A percentile compares a stretch with the other conserved stretches of the same genome.
Conservation (phyloP, 345 rosid species). For the Brassica nigra region DNA sequence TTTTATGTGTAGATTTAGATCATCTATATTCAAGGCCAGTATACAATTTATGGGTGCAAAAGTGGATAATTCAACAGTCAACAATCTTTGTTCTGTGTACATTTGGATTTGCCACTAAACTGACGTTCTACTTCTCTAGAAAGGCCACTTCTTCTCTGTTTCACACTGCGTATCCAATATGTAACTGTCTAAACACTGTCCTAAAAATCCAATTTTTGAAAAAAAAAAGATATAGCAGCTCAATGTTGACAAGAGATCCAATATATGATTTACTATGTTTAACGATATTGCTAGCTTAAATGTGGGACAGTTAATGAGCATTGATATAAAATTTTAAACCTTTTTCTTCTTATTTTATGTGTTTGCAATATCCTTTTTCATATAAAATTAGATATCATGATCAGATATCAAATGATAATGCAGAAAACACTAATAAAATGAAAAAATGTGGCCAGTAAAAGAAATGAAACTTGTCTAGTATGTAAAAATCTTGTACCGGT, state of each 20-base stretch:
- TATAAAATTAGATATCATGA: neutral
- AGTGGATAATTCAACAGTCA: neutral
- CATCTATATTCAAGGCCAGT: no score
- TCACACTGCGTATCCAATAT: neutral
- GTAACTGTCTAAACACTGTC: neutral
- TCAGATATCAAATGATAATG: neutral
- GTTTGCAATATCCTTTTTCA: neutral
- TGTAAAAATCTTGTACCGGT: no score
- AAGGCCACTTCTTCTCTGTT: neutral
- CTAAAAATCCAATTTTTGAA: neutral
- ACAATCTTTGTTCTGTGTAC: neutral
- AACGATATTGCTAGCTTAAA: no score
- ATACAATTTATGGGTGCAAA: neutral
- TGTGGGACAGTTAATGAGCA: no score
- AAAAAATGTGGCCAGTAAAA: neutral
- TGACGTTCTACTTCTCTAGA: neutral
- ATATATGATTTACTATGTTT: no score
- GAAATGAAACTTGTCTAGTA: neutral
- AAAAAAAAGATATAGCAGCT: neutral
- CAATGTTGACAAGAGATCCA: neutral
- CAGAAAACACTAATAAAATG: neutral
- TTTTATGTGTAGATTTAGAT: no score
- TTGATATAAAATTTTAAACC: no score
- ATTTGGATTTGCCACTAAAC: neutral
- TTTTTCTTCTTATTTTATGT: no score